Evolutionary conservation across 805 yeast species (phyloP).

Genomic region (Tetrapisispora pingtungensis): DNA sequence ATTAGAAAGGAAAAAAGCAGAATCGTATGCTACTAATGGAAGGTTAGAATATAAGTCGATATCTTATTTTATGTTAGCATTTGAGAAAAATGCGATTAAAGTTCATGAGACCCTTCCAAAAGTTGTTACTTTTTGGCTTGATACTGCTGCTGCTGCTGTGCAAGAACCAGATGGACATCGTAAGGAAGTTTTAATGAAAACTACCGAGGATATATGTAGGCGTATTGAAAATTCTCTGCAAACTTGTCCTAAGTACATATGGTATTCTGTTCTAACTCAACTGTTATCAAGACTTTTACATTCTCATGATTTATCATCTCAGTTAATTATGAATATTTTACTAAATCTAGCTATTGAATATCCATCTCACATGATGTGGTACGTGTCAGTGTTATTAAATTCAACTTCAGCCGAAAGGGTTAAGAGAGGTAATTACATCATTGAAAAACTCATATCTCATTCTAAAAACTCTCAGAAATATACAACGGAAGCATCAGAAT

Average conservation of each 20-base stretch:
- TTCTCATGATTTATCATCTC: conserved; percentile 44
- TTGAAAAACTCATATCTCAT: conserved; percentile 24
- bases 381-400: conserved; percentile 48
- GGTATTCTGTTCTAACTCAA: conserved; percentile 85
- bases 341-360: conserved; percentile 49
- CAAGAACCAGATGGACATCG: conserved; percentile 21
- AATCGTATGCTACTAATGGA: conserved; percentile 26
- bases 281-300: conserved; percentile 70
- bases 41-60: conserved; percentile 24
- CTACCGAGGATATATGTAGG: conserved; percentile 38
- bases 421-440: conserved; percentile 37
- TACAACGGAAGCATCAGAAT: conserved; percentile 16
- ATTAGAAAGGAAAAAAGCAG: conserved; percentile 51
- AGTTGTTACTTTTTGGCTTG: conserved; percentile 85
- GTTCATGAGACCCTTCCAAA: conserved; percentile 82
- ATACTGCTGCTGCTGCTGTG: conserved; percentile 39
- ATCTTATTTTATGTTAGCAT: conserved; percentile 22
- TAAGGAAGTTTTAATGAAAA: conserved; percentile 22
- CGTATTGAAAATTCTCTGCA: conserved; percentile 37
- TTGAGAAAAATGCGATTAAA: conserved; percentile 40
- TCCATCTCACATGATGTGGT: conserved; percentile 82
- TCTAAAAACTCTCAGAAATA: conserved; percentile 9
- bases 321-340: conserved; percentile 48
- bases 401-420: conserved; percentile 43
- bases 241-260: conserved; percentile 43